Conservation (phyloP, 1,284 basidiomycete species). For the Malassezia sp. region DNA sequence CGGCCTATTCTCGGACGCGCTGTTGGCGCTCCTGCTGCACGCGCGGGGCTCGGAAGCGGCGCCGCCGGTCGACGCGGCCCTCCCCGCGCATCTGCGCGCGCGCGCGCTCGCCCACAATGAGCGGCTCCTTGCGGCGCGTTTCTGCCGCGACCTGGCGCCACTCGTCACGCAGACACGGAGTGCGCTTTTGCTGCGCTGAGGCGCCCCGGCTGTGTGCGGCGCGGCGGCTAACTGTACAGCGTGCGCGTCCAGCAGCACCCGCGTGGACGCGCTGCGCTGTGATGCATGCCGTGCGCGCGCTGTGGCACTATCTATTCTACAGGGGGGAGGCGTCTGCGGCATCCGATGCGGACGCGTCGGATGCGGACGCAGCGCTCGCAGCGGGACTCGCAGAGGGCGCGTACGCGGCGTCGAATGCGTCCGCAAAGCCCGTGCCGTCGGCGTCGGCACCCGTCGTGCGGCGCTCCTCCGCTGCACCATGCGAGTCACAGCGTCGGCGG, state of each 20-base stretch:
- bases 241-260: no score
- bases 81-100: constrained; percentile 9
- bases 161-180: constrained; percentile 3
- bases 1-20: not conserved
- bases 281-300: no score
- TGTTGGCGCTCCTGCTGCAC: not conserved
- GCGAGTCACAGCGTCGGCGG: no score
- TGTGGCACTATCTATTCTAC: no score
- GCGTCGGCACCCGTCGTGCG: not conserved
- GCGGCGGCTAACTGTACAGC: no score
- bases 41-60: not conserved
- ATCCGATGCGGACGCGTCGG: no score
- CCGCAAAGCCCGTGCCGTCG: not conserved
- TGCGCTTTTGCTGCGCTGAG: not conserved
- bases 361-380: no score
- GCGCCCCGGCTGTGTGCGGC: not conserved
- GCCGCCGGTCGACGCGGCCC: not conserved
- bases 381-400: no score
- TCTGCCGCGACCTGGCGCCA: constrained; percentile 9
- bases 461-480: no score
- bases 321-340: no score
- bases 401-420: not conserved
- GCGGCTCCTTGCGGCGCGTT: not conserved
- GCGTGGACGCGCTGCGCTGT: no score
- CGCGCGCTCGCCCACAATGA: constrained; percentile 2